These are phyloP conservation scores for Cymbopogon citratus DNA, from an alignment of 176 grass and related monocot species.

Conservation along the genomic window DNA sequence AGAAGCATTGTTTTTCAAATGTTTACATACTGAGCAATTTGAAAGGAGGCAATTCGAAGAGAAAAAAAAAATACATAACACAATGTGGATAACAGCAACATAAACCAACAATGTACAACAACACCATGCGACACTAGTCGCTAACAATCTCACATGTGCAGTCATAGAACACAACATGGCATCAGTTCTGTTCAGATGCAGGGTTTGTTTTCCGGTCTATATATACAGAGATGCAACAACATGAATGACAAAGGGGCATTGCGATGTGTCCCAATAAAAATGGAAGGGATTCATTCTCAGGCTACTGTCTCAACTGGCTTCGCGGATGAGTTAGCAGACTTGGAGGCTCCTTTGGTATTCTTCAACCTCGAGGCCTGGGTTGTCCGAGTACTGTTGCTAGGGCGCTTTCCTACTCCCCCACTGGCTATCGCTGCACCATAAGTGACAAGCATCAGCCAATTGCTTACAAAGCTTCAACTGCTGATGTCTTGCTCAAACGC, in stretches of 20 bases:
- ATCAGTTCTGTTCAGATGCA: slow-evolving; percentile 3
- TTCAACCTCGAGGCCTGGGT: neutral
- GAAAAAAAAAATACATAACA: neutral
- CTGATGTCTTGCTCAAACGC: slow-evolving; percentile 12
- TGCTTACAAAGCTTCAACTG: neutral
- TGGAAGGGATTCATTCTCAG: slow-evolving; percentile 7
- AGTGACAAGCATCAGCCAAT: neutral
- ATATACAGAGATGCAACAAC: slow-evolving; percentile 20
- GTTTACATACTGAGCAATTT: neutral
- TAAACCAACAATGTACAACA: neutral
- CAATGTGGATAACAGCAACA: neutral
- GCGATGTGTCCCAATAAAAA: neutral
- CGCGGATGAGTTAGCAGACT: neutral
- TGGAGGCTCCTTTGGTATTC: slow-evolving; percentile 25
- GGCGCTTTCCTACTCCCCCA: slow-evolving; percentile 4
- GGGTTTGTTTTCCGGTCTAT: neutral
- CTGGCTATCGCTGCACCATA: slow-evolving; percentile 7
- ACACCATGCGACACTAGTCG: neutral
- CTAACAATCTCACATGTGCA: neutral
- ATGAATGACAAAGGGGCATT: neutral
- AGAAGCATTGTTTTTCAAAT: neutral
- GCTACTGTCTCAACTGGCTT: slow-evolving; percentile 22
- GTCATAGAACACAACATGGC: neutral
- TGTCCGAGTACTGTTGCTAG: neutral
- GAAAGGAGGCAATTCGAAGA: neutral